Evolutionary conservation across 208 protist species (phyloP), one percentile per base, ranked within the genome.

Genomic region (Phytomonas sp.): DNA sequence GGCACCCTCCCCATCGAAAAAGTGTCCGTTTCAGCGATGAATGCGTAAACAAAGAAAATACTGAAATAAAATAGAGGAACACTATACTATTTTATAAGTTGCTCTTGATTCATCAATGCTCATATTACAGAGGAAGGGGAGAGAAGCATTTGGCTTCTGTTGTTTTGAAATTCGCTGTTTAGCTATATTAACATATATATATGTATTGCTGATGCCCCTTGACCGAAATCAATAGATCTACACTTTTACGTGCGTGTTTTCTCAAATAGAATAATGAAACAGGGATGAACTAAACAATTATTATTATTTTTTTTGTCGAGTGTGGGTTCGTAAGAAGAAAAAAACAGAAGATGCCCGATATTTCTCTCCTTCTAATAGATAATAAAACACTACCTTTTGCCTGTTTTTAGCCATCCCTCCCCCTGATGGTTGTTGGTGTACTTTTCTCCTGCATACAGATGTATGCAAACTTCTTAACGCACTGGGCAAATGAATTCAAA

Each of bases 1-100:
- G 34, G 28, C 60, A 64, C 3, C 17, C 31, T 23, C 20, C 17
- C 51, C 67, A 70, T 68, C 51, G 66, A 51, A 81, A 83, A 61
- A 87, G 73, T 32, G 77, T 83, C 0, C 77, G 72, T 59, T 84
- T 87, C 26, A 81, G 71, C 40, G 64, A 78, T 40, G 61, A 73
- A 28, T 46, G 71, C 31, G 34, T 40, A 20, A 32, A n/a, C 26
- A 66, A 70, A 23, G 67, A 71, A 13, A 68, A 34, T 28, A 8
- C 65, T 64, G 29, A 61, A 62, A 59, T 60, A 34, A 17, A 73
- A 60, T 33, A 59, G 33, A 43, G 20, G 53, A 75, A 51, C 31
- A 66, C 65, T 17, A 32, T 62, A 56, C 33, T 5, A 73, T 13
- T 33, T 30, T 46, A 13, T 51, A 61, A 56, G 32, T 36, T 20